Conservation (phyloP, 768 basidiomycete species). For the Pulveroboletus sp. region DNA sequence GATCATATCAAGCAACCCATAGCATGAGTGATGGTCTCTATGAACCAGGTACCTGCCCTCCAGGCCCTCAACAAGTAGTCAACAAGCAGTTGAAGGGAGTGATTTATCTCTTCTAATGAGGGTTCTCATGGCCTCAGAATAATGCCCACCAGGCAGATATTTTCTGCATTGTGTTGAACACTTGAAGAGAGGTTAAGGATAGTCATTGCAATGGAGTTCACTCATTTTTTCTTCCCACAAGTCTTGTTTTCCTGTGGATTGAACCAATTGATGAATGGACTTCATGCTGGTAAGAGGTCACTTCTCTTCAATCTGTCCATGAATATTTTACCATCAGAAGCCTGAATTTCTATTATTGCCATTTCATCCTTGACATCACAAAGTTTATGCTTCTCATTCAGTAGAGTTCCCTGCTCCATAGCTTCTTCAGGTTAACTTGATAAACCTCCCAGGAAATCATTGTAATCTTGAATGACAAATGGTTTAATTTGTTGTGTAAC, state of each 20-base stretch:
- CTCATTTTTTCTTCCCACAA: conserved; percentile 9
- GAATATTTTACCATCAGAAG: neutral
- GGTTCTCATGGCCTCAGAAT: conserved; percentile 37
- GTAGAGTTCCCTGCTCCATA: conserved; percentile 19
- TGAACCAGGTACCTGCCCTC: conserved; percentile 26
- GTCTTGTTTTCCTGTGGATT: conserved; percentile 23
- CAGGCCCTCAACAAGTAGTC: conserved; percentile 32
- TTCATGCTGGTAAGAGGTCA: conserved; percentile 16
- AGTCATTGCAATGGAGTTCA: conserved; percentile 12
- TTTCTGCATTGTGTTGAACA: too few relatives aligned
- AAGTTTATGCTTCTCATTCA: neutral
- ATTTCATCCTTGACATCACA: neutral
- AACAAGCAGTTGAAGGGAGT: conserved; percentile 32
- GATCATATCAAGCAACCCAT: conserved; percentile 27
- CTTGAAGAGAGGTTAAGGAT: conserved; percentile 22
- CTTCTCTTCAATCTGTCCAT: conserved; percentile 6
- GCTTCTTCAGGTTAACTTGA: conserved; percentile 21
- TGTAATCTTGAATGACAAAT: conserved; percentile 29
- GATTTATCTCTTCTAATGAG: too few relatives aligned
- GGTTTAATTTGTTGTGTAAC: conserved; percentile 4
- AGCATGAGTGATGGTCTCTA: conserved; percentile 14
- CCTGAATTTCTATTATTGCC: neutral
- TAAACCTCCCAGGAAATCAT: conserved; percentile 26
- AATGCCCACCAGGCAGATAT: conserved; percentile 34
- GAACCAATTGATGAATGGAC: conserved; percentile 26